These are phyloP conservation scores for Eimeria necatrix DNA, from an alignment of 169 alveolate genomes.

Conservation along the genomic window DNA sequence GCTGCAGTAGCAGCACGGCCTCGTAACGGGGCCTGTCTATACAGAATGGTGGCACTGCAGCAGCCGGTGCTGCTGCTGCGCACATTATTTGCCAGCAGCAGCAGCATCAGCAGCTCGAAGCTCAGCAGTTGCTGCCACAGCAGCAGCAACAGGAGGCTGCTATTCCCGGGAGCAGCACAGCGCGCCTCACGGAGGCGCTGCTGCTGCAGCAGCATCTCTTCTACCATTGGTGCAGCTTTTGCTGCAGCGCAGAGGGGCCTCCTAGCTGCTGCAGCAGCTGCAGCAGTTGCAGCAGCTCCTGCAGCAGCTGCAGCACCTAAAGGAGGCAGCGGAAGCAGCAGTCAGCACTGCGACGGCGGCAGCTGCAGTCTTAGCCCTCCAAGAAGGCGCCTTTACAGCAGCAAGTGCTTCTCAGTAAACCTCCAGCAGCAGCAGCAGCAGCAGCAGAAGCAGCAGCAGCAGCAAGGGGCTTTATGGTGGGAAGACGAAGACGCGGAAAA, in stretches of 20 bases:
- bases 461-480: constrained; percentile 44
- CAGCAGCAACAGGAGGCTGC: background rate
- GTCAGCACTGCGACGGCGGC: background rate
- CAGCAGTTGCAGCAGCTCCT: background rate
- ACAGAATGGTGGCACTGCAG: background rate
- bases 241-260: background rate
- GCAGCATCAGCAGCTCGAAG: background rate
- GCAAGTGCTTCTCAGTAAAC: background rate
- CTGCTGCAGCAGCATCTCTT: background rate
- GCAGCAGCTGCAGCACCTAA: background rate
- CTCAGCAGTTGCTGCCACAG: background rate
- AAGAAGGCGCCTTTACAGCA: background rate
- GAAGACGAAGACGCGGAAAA: constrained; percentile 46
- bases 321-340: background rate
- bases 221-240: background rate
- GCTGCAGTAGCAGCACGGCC: background rate
- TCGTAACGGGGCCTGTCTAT: background rate
- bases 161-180: background rate
- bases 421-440: constrained; percentile 36
- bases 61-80: background rate
- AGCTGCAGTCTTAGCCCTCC: background rate
- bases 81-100: background rate
- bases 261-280: background rate
- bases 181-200: background rate
- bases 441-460: constrained; percentile 29